Base-by-base conservation (phyloP, 805 yeast species). In the Pachysolen tannophilus region DNA sequence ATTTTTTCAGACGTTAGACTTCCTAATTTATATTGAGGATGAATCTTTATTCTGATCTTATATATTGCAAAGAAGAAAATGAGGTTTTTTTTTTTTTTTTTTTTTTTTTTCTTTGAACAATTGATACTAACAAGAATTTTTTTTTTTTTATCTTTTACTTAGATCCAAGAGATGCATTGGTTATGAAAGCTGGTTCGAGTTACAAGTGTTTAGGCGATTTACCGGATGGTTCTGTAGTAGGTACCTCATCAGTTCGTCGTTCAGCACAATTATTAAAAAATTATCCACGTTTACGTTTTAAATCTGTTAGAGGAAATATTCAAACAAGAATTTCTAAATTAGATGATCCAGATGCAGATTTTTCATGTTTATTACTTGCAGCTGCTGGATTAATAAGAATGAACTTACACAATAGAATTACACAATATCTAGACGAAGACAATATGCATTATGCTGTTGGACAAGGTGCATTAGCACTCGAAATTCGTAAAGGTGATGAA, bases 391-490 rank as follows among this genome's bases (percentile, higher is more conserved):
- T 92, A 39, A 63, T 73, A 16, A 73, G 98, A 45, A 61, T 82
- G 28, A 82, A 78, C 9, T 61, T 88, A 34, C 76, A 72, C n/a
- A 56, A 75, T 45, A 67, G 97, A 55, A 86, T 92, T 52, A 78
- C 95, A 5, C 66, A 72, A 43, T 69, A 66, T 44, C 66, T 92
- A 43, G 75, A 79, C 37, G 68, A 77, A 5, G 82, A 84, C 23
- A 83, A 80, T 37, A 84, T 90, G 95, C 82, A 78, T 53, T 84
- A 90, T 54, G 96, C 98, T 1, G 96, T 92, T 30, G 98, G 98
- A n/a, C 98, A 92, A 63, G 98, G 98, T 43, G 97, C 97, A 1
- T 60, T 92, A 30, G 98, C 97, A 14, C 64, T 92, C 19, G 98
- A 92, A 61, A 84, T 90, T 45, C 72, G 94, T 48, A 69, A 69